Evolutionary conservation across 495 filamentous ascomycete species (phyloP).

Genomic region (Xylaria flabelliformis): DNA sequence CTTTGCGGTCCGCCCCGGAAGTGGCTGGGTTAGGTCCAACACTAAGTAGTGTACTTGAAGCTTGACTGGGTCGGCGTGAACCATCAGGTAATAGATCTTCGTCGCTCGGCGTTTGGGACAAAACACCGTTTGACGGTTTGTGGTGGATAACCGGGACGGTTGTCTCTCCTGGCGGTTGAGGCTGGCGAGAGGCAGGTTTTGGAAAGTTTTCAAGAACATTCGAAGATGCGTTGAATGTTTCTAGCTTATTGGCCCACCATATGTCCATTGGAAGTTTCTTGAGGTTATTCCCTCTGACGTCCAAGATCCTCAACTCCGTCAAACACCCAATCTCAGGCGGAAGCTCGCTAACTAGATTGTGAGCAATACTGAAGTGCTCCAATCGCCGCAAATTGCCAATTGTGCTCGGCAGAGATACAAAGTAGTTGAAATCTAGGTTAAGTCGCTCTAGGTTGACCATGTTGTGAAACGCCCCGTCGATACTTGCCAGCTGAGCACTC

Average conservation of each 20-base stretch:
- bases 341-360: conserved; percentile 82
- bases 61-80: conserved; percentile 84
- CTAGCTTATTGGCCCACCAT: conserved; percentile 88
- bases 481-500: conserved; percentile 81
- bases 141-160: conserved; percentile 40
- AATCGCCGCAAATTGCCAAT: conserved; percentile 84
- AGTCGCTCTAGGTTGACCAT: conserved; percentile 85
- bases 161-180: conserved; percentile 61
- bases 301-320: conserved; percentile 80
- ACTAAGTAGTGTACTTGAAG: conserved; percentile 75
- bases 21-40: conserved; percentile 73
- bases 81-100: conserved; percentile 78
- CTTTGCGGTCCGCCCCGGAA: conserved; percentile 69
- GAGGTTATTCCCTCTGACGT: conserved; percentile 91
- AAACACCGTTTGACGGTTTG: conserved; percentile 61
- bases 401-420: conserved; percentile 82
- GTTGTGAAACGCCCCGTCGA: conserved; percentile 88
- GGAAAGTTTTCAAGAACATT: conserved; percentile 91
- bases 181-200: conserved; percentile 71
- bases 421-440: conserved; percentile 92
- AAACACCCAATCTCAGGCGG: conserved; percentile 87
- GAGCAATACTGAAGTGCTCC: conserved; percentile 91
- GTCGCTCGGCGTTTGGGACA: conserved; percentile 67
- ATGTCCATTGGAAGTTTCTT: conserved; percentile 86
- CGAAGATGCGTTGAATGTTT: conserved; percentile 92